Evolutionary conservation across 225 moss, liverwort and hornwort genomes (phyloP).

Genomic region (Marchantia polymorpha): DNA sequence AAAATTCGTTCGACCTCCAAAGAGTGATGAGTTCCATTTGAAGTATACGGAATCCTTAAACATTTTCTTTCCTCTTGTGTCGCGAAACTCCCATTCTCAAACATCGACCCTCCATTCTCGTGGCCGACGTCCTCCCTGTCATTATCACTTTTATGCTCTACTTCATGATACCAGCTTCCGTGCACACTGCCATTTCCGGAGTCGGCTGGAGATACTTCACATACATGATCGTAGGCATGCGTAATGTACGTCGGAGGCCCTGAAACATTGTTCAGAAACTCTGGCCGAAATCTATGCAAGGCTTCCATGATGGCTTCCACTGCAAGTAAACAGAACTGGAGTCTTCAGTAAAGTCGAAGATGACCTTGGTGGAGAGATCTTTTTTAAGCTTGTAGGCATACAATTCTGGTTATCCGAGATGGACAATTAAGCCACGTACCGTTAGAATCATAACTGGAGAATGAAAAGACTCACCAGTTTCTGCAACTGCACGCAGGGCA

Average conservation of each 20-base stretch:
- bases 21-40: slow-evolving; percentile 42
- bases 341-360: not conserved
- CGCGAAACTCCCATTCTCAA: not conserved
- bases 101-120: not conserved
- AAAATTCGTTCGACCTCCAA: slow-evolving; percentile 41
- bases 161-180: slow-evolving; percentile 23
- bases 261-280: slow-evolving; percentile 45
- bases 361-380: not conserved
- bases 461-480: slow-evolving; percentile 39
- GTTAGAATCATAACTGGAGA: not conserved
- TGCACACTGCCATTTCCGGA: not conserved
- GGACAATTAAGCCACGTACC: not conserved
- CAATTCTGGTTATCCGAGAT: not conserved
- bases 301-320: slow-evolving; percentile 58
- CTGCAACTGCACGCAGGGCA: slow-evolving; percentile 50
- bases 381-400: not conserved
- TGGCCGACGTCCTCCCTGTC: not conserved
- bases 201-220: not conserved
- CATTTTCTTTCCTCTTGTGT: slow-evolving; percentile 27
- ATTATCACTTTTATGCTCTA: not conserved
- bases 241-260: slow-evolving; percentile 43
- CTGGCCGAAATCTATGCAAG: slow-evolving; percentile 60
- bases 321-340: slow-evolving; percentile 27
- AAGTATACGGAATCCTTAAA: slow-evolving; percentile 40
- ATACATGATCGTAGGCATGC: not conserved